Evolutionary conservation across 306 rosid species (phyloP).

Genomic region (Oxytropis ochrocephala): DNA sequence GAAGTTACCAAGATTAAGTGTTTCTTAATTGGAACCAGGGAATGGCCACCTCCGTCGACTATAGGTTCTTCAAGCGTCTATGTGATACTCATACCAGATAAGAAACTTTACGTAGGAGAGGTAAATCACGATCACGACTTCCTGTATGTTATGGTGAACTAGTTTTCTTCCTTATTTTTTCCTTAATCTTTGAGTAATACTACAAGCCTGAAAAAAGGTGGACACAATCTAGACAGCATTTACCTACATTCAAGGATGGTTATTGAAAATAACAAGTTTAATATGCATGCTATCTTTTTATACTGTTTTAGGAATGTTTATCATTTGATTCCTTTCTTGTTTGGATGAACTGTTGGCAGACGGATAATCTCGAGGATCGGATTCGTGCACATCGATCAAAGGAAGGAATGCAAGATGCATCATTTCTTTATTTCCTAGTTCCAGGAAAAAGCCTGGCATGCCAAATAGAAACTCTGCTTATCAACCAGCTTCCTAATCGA

Average conservation of each 20-base stretch:
- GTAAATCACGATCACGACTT: slow-evolving; percentile 33
- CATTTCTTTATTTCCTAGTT: slow-evolving; percentile 62
- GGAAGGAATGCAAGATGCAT: slow-evolving; percentile 63
- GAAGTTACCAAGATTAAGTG: slow-evolving; percentile 41
- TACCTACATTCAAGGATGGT: neutral
- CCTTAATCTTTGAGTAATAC: neutral
- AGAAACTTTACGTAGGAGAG: slow-evolving; percentile 79
- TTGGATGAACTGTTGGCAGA: slow-evolving; percentile 34
- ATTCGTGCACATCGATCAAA: slow-evolving; percentile 60
- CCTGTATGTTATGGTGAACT: neutral
- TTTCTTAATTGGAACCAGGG: slow-evolving; percentile 49
- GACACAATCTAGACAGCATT: neutral
- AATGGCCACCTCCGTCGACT: slow-evolving; percentile 87
- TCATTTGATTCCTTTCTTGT: neutral
- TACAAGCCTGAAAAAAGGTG: neutral
- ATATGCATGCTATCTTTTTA: neutral
- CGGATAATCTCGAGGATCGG: slow-evolving; percentile 80
- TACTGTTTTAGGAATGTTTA: neutral
- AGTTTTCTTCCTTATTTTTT: neutral
- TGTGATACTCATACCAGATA: slow-evolving; percentile 72
- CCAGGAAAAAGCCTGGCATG: slow-evolving; percentile 83
- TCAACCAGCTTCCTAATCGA: slow-evolving; percentile 71
- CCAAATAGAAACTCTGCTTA: slow-evolving; percentile 85
- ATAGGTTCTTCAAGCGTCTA: slow-evolving; percentile 87
- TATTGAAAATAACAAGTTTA: neutral